Conservation (phyloP, 2,329 filamentous ascomycete species). For the Pseudocercospora vitis region DNA sequence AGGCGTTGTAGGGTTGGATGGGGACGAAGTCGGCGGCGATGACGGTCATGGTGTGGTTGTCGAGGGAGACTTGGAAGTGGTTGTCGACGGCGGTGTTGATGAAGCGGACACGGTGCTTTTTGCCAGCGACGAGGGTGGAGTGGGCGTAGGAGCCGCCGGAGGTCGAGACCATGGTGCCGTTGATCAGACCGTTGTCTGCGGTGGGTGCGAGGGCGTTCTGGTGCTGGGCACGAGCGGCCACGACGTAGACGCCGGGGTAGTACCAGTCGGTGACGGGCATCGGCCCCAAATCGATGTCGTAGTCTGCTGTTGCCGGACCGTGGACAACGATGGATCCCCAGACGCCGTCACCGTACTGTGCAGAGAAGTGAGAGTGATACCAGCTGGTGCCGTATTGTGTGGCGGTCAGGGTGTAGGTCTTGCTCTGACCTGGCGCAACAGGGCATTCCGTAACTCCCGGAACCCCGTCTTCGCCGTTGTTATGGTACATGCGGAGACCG, state of each 20-base stretch:
- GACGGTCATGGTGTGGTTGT: slow-evolving; percentile 39
- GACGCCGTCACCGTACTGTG: slow-evolving; percentile 59
- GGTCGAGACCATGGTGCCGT: slow-evolving; percentile 43
- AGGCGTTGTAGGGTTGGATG: slow-evolving; percentile 35
- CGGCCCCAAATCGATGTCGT: slow-evolving; percentile 63
- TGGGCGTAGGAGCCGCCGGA: slow-evolving; percentile 32
- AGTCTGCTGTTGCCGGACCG: slow-evolving; percentile 59
- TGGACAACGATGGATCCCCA: slow-evolving; percentile 63
- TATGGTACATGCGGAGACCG: slow-evolving; percentile 59
- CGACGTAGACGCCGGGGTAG: slow-evolving; percentile 32
- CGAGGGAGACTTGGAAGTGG: slow-evolving; percentile 44
- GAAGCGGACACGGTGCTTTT: slow-evolving; percentile 47
- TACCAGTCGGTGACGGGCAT: slow-evolving; percentile 63
- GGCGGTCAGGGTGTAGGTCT: slow-evolving; percentile 60
- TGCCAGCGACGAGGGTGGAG: slow-evolving; percentile 40
- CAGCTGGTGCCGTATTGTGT: slow-evolving; percentile 47
- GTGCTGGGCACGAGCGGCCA: slow-evolving; percentile 35
- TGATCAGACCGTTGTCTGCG: slow-evolving; percentile 54
- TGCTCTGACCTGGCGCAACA: slow-evolving; percentile 51
- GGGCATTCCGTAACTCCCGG: slow-evolving; percentile 49
- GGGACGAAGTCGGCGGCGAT: slow-evolving; percentile 43
- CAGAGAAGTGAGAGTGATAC: slow-evolving; percentile 57
- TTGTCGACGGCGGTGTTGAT: slow-evolving; percentile 50
- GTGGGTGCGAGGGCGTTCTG: slow-evolving; percentile 35
- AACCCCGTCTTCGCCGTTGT: slow-evolving; percentile 60